These are phyloP conservation scores for Fusarium falciforme DNA, from an alignment of 2,329 filamentous ascomycete species.

Conservation along the genomic window DNA sequence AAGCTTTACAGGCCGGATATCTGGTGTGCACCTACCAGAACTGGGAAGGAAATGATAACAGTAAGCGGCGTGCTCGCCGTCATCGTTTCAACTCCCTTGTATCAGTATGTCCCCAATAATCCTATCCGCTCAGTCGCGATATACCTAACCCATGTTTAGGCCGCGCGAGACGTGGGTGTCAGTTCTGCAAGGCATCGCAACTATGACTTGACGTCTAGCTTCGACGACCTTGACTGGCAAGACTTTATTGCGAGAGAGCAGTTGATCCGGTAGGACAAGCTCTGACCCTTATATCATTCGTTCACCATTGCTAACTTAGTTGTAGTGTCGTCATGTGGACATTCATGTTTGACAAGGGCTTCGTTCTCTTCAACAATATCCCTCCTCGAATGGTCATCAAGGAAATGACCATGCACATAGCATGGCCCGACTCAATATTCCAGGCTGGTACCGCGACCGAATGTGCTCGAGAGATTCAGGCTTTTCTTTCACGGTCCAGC, in stretches of 20 bases:
- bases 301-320: not conserved
- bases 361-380: not conserved
- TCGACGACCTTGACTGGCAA: not conserved
- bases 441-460: not conserved
- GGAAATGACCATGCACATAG: not conserved
- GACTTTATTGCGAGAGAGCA: not conserved
- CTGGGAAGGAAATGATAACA: not conserved
- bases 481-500: not conserved
- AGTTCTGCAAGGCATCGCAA: not conserved
- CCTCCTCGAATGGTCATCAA: not conserved
- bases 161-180: not conserved
- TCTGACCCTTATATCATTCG: fast-evolving
- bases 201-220: not conserved
- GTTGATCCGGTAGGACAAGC: not conserved
- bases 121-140: fast-evolving
- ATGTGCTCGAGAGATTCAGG: not conserved
- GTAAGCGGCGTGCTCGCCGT: not conserved
- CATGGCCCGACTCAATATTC: not conserved
- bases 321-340: not conserved
- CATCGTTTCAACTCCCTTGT: not conserved
- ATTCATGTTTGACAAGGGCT: not conserved
- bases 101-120: not conserved
- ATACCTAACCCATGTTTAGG: not conserved
- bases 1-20: not conserved
- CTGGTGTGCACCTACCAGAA: not conserved